Evolutionary conservation across 176 grass and related monocot species (phyloP), one percentile per base, ranked within the genome.

Genomic region (Phragmites australis): DNA sequence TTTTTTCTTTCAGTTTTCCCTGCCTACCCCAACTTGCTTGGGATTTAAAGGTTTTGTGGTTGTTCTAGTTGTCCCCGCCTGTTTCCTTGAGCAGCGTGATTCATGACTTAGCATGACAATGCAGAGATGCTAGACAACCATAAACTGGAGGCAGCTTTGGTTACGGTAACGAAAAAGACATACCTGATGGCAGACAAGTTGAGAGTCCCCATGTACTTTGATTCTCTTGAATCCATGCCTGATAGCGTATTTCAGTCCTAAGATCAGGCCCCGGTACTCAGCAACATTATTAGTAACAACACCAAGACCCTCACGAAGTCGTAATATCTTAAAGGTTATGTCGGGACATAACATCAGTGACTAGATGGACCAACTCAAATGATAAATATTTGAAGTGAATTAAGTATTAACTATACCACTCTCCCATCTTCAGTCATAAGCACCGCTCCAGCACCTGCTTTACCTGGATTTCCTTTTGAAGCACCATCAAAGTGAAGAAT

Each of bases 391-490:
- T 57, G 8, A 65, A 73, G 18, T 42, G 45, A 17, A 87, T 18
- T 52, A 68, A 74, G 37, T 54, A 79, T 54, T 49, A 22, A 74
- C 8, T 60, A 81, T 93, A 97, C 93, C 88, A 97, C 79, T 90
- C 47, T 82, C 72, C 90, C 90, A 76, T 90, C 88, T 90, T 88
- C 82, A 77, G 85, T 84, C 82, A 72, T 81, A 84, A 97, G 90
- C 50, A 97, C 83, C 30, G 90, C 90, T 76, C 93, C 93, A 68
- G 93, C 93, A 88, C 90, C 93, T 56, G 86, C 72, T 91, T 91
- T 91, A 59, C 93, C 93, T 27, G 93, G 93, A 82, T 97, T 97
- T 78, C 93, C 90, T 89, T 97, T 97, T n/a, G 93, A 89, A 76
- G 90, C 93, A 74, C 90, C 90, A 77, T 97, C 90, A 63, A 93